Conservation (phyloP, 768 basidiomycete genomes). For the Rhizopogon vinicolor region DNA sequence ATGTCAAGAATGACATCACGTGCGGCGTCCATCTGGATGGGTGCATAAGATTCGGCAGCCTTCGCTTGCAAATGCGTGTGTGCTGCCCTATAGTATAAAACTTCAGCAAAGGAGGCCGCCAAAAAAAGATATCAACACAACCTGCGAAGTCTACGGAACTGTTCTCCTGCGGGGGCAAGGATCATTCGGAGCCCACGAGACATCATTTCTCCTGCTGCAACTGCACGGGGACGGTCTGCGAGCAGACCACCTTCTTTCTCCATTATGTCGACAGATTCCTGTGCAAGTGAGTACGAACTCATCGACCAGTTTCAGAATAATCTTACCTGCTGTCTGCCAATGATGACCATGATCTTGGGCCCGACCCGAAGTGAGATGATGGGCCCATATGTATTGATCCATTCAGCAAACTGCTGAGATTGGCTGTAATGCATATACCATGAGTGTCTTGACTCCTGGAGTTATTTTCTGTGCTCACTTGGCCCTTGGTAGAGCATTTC, state of each 20-base stretch:
- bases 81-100: slow-evolving; percentile 36
- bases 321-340: slow-evolving; percentile 33
- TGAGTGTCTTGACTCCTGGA: background rate
- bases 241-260: slow-evolving; percentile 57
- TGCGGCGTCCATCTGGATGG: slow-evolving; percentile 38
- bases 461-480: slow-evolving; percentile 15
- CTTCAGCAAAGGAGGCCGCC: background rate
- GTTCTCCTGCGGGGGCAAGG: slow-evolving; percentile 51
- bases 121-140: slow-evolving; percentile 16
- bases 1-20: slow-evolving; percentile 27
- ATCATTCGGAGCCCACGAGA: slow-evolving; percentile 56
- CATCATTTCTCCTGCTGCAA: slow-evolving; percentile 56
- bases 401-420: slow-evolving; percentile 47
- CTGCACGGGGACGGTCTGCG: slow-evolving; percentile 50
- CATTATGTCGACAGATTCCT: slow-evolving; percentile 64
- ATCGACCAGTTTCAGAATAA: background rate
- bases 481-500: slow-evolving; percentile 19
- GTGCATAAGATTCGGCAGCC: slow-evolving; percentile 42
- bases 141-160: slow-evolving; percentile 59
- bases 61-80: slow-evolving; percentile 58
- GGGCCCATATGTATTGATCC: slow-evolving; percentile 58
- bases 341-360: slow-evolving; percentile 24
- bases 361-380: slow-evolving; percentile 56
- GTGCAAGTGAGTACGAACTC: background rate
- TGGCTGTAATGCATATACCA: slow-evolving; percentile 10